Percentiles rank a stretch among this genome's conserved stretches.
These are phyloP conservation scores for Silene coronaria DNA, from an alignment of 179 eudicot genomes.

Conservation along the genomic window DNA sequence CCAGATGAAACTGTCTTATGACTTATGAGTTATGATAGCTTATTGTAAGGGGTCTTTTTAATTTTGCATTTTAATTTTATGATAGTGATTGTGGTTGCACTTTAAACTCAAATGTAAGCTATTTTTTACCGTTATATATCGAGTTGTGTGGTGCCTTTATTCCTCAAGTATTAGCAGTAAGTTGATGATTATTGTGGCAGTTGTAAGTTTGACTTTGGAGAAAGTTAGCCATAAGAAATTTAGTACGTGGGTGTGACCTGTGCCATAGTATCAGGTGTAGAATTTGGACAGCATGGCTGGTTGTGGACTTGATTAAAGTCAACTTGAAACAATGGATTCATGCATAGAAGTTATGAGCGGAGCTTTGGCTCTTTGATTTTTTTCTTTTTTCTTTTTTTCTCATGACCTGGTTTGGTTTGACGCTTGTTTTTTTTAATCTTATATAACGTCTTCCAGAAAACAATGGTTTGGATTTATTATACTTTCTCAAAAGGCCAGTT, in stretches of 20 bases:
- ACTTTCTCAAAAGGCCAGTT: neutral
- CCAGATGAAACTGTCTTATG: no score
- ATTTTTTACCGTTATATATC: no score
- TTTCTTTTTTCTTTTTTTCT: neutral
- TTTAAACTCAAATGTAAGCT: no score
- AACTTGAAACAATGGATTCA: neutral
- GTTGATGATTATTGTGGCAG: constrained; percentile 1
- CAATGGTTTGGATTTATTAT: neutral
- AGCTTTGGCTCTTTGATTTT: neutral
- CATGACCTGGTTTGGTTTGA: neutral
- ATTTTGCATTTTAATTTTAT: neutral
- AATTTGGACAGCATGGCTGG: constrained; percentile 1
- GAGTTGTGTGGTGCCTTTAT: neutral
- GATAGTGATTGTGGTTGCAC: neutral
- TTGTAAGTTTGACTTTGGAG: neutral
- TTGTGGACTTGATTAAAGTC: neutral
- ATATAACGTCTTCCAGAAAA: neutral
- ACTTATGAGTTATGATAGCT: no score
- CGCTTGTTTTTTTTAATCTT: neutral
- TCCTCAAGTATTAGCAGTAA: neutral
- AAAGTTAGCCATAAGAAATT: neutral
- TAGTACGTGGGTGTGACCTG: neutral
- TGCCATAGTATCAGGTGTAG: neutral
- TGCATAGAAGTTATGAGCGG: neutral
- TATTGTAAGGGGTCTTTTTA: neutral